A percentile compares a stretch with the other conserved stretches of the same genome.
Conservation (phyloP, 768 basidiomycete species). For the Amanita brunnescens region DNA sequence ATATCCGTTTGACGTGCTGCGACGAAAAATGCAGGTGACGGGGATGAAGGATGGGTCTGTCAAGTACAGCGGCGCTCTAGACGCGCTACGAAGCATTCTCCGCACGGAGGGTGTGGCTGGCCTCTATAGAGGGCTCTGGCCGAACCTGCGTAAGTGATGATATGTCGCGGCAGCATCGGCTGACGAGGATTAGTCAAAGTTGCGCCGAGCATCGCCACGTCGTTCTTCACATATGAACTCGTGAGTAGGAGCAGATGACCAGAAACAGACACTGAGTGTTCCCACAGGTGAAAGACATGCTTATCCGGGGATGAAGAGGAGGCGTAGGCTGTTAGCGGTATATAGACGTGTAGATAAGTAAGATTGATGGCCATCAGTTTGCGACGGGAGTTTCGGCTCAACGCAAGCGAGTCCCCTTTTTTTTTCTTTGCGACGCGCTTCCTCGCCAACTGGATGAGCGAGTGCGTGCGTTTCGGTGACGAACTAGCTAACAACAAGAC, state of each 20-base stretch:
- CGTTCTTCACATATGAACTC: conserved; percentile 78
- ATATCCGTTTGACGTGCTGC: conserved; percentile 91
- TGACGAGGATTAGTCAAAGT: conserved; percentile 57
- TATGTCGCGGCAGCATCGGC: conserved; percentile 6
- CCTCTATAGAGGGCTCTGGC: conserved; percentile 83
- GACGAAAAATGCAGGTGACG: conserved; percentile 92
- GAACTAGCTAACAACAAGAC: background rate
- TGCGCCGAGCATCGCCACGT: conserved; percentile 83
- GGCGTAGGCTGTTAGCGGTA: background rate
- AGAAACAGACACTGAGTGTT: conserved; percentile 2
- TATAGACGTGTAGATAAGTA: background rate
- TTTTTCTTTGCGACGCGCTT: too few relatives aligned
- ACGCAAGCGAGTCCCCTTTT: too few relatives aligned
- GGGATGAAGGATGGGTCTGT: conserved; percentile 60
- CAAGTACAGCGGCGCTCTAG: conserved; percentile 74
- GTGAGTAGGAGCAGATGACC: conserved; percentile 14
- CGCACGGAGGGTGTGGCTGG: conserved; percentile 68
- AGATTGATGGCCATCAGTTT: background rate
- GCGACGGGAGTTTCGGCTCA: background rate
- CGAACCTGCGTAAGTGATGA: conserved; percentile 64
- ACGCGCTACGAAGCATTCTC: conserved; percentile 64
- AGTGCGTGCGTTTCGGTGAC: background rate
- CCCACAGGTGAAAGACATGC: conserved; percentile 25
- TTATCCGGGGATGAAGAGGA: conserved; percentile 26
- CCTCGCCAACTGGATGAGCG: background rate